Conservation (phyloP, 148 eudicot genomes). For the Rheum nobile region DNA sequence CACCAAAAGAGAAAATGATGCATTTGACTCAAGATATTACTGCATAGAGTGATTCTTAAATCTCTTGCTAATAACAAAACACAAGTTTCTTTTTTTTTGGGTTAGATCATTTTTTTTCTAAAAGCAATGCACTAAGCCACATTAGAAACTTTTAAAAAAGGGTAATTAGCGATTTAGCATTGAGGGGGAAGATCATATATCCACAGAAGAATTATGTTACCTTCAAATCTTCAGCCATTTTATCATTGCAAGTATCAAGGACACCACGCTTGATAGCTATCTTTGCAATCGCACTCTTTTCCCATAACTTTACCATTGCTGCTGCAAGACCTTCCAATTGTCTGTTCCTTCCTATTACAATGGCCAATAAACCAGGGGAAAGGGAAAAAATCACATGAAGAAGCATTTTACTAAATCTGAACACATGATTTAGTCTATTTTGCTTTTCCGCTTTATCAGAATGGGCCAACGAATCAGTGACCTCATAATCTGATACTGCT, state of each 20-base stretch:
- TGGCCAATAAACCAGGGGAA: neutral
- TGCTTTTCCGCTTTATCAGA: neutral
- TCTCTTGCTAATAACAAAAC: neutral
- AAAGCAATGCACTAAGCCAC: neutral
- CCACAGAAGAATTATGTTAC: slow-evolving; percentile 16
- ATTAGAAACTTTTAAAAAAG: neutral
- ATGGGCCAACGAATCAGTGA: neutral
- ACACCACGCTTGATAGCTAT: slow-evolving; percentile 97
- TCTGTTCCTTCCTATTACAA: slow-evolving; percentile 62
- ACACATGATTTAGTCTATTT: neutral
- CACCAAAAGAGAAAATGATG: slow-evolving; percentile 8
- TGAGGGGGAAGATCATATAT: too few relatives aligned
- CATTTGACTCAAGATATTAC: neutral
- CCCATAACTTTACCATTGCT: slow-evolving; percentile 92
- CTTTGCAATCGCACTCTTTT: slow-evolving; percentile 85
- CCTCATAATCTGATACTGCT: too few relatives aligned
- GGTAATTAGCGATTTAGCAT: too few relatives aligned
- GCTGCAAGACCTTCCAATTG: slow-evolving; percentile 84
- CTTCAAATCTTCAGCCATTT: slow-evolving; percentile 94
- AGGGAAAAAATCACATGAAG: neutral
- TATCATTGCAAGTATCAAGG: slow-evolving; percentile 63
- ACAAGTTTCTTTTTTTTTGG: neutral
- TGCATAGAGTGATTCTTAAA: too few relatives aligned
- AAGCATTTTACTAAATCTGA: neutral
- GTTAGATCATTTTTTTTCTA: neutral